Percentiles rank a stretch among this genome's conserved stretches.
These are phyloP conservation scores for Ophiostoma himal-ulmi DNA, from an alignment of 2,329 filamentous ascomycete genomes.

Conservation along the genomic window DNA sequence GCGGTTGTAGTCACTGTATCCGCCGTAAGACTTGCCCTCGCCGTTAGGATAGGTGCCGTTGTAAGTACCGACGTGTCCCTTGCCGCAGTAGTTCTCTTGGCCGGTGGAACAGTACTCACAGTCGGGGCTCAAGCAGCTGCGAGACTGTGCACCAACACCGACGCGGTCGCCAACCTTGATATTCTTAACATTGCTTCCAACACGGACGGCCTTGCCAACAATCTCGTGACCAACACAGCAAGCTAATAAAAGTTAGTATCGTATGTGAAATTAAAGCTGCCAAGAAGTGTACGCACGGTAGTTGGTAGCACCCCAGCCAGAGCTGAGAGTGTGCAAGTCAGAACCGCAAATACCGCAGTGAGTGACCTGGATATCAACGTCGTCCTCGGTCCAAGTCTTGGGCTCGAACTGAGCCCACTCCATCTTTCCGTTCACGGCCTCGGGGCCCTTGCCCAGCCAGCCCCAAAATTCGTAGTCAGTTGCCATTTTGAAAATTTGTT, in stretches of 20 bases:
- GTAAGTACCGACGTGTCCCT: slow-evolving; percentile 22
- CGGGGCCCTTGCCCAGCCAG: slow-evolving; percentile 42
- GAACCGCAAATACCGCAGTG: slow-evolving; percentile 63
- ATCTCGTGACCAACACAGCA: slow-evolving; percentile 61
- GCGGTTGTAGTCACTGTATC: slow-evolving; percentile 29
- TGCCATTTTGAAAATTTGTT: neutral
- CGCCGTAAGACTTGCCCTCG: slow-evolving; percentile 35
- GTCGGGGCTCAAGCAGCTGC: slow-evolving; percentile 31
- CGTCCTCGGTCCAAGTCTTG: slow-evolving; percentile 59
- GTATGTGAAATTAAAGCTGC: too few relatives aligned
- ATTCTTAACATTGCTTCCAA: slow-evolving; percentile 43
- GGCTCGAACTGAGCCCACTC: slow-evolving; percentile 52
- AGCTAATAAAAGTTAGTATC: slow-evolving; percentile 29
- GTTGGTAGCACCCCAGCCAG: slow-evolving; percentile 40
- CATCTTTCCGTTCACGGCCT: slow-evolving; percentile 48
- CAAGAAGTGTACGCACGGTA: slow-evolving; percentile 19
- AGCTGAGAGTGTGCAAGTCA: slow-evolving; percentile 54
- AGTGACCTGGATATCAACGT: slow-evolving; percentile 59
- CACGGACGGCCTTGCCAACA: slow-evolving; percentile 51
- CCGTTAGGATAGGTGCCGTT: slow-evolving; percentile 31
- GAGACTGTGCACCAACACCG: slow-evolving; percentile 25
- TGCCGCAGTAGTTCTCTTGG: slow-evolving; percentile 23
- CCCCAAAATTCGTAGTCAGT: slow-evolving; percentile 40
- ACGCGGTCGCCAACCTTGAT: slow-evolving; percentile 33
- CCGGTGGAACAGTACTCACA: slow-evolving; percentile 29